Evolutionary conservation across 2,329 filamentous ascomycete genomes (phyloP).

Genomic region (Hypoxylon sp.): DNA sequence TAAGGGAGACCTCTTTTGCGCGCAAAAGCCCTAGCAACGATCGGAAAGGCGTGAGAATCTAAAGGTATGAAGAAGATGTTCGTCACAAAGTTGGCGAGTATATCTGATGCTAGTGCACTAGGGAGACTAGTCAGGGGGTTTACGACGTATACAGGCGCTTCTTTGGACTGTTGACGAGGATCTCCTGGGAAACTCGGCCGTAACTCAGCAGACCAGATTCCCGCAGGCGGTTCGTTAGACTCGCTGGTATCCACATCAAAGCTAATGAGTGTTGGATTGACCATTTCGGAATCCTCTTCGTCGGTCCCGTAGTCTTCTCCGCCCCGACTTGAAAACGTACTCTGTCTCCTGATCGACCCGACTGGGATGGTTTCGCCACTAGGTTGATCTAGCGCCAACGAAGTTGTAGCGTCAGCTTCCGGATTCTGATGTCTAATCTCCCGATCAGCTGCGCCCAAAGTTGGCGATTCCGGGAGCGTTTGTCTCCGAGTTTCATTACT

Average conservation of each 20-base stretch:
- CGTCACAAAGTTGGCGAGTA: slow-evolving; percentile 62
- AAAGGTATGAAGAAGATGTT: slow-evolving; percentile 63
- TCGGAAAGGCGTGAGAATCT: slow-evolving; percentile 63
- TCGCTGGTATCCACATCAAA: slow-evolving; percentile 74
- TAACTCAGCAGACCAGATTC: slow-evolving; percentile 72
- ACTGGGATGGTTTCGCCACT: slow-evolving; percentile 51
- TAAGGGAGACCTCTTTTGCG: slow-evolving; percentile 57
- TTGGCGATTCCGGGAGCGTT: slow-evolving; percentile 52
- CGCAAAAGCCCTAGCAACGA: slow-evolving; percentile 62
- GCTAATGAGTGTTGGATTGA: slow-evolving; percentile 71
- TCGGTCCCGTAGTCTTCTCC: slow-evolving; percentile 67
- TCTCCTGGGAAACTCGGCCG: slow-evolving; percentile 63
- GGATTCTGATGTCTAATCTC: slow-evolving; percentile 51
- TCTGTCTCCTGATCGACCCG: slow-evolving; percentile 60
- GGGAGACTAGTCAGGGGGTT: slow-evolving; percentile 68
- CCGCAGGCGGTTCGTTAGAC: slow-evolving; percentile 65
- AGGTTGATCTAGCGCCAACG: slow-evolving; percentile 54
- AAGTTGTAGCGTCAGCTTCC: slow-evolving; percentile 46
- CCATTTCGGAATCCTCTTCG: slow-evolving; percentile 69
- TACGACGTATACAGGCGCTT: slow-evolving; percentile 59
- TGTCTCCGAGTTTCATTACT: slow-evolving; percentile 39
- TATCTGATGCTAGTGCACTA: slow-evolving; percentile 62
- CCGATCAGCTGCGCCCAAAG: slow-evolving; percentile 52
- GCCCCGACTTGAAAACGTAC: slow-evolving; percentile 64
- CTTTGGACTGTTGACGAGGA: slow-evolving; percentile 53